Base-by-base conservation (phyloP, 805 yeast species). In the Cyberlindnera amylophila region DNA sequence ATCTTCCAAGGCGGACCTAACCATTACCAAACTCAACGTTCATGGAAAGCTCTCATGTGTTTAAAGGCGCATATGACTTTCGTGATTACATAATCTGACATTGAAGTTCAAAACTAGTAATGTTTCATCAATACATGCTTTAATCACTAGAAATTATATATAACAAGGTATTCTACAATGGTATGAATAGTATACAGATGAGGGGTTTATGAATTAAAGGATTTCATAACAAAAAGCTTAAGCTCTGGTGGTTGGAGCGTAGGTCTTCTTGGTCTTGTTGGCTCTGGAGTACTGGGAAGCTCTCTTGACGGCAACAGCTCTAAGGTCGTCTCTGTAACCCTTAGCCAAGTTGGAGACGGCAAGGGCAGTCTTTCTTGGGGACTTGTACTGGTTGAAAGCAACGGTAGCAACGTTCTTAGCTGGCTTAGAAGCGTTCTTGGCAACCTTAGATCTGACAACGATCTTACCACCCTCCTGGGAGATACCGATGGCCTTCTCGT, bases 401-500 rank as follows among this genome's bases (percentile, higher is more conserved):
- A 64, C 58, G 47, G 55, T 49, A 52, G 60, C 50, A 45, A 68
- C 59, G 43, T 64, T 44, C 64, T 69, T 65, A 52, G 68, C 59
- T 59, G 77, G 77, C 63, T 70, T 66, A 73, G 66, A 69, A 57
- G 68, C 61, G 64, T 66, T 58, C 62, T 71, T 68, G 55, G 64
- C 61, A 52, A 56, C 59, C 69, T 72, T 72, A 60, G 75, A 57
- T 49, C 63, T 46, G 42, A 71, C 60, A 48, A 63, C 60, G 55
- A 73, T 62, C 55, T 63, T 52, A 48, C 71, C 74, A 46, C 58
- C 54, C 51, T 61, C 52, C 58, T 53, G 57, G 50, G 64, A 51
- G 53, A 72, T 66, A 60, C 75, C 75, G 46, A 71, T 50, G 47
- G 79, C 77, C 66, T 70, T 71, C 58, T 63, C 62, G 68, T 70